phyloP scores from a whole-genome alignment of 495 filamentous ascomycete species.

The Aspergillus bridgeri region DNA sequence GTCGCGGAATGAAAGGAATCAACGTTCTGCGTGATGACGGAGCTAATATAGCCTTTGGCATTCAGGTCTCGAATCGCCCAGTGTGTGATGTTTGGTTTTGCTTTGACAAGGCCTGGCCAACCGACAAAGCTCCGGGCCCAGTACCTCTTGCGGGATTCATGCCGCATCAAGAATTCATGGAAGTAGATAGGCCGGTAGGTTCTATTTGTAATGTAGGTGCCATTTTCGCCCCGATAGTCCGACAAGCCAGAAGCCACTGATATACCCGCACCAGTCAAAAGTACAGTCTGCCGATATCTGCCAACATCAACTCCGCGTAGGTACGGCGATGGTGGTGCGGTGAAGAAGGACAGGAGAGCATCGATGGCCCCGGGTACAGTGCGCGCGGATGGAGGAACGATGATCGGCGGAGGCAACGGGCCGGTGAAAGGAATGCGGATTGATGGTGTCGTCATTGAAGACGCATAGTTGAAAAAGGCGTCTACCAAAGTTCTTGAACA shows the following conservation, averaged over 20 bases:
- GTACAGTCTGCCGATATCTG: constrained; percentile 55
- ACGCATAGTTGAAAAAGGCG: constrained; percentile 22
- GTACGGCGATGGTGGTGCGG: constrained; percentile 46
- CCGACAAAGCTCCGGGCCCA: constrained; percentile 95
- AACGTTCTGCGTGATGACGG: constrained; percentile 92
- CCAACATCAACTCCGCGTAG: constrained; percentile 48
- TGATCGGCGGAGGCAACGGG: constrained; percentile 71
- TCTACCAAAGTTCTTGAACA: background rate
- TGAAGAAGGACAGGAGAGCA: constrained; percentile 72
- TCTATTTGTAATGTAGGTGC: constrained; percentile 88
- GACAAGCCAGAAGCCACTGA: constrained; percentile 90
- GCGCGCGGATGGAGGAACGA: constrained; percentile 66
- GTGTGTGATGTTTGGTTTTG: constrained; percentile 78
- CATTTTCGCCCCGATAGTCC: constrained; percentile 86
- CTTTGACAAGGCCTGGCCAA: constrained; percentile 75
- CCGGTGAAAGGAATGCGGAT: constrained; percentile 91
- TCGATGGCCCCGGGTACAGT: constrained; percentile 70
- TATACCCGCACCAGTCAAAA: constrained; percentile 89
- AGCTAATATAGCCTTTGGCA: constrained; percentile 65
- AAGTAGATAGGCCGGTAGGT: constrained; percentile 90
- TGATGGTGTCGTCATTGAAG: constrained; percentile 60
- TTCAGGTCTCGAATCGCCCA: constrained; percentile 68
- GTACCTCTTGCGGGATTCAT: constrained; percentile 90
- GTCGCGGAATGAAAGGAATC: constrained; percentile 84
- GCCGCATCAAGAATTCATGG: constrained; percentile 75